phyloP scores from a whole-genome alignment of 2,329 filamentous ascomycete species.

The Talaromyces amestolkiae region DNA sequence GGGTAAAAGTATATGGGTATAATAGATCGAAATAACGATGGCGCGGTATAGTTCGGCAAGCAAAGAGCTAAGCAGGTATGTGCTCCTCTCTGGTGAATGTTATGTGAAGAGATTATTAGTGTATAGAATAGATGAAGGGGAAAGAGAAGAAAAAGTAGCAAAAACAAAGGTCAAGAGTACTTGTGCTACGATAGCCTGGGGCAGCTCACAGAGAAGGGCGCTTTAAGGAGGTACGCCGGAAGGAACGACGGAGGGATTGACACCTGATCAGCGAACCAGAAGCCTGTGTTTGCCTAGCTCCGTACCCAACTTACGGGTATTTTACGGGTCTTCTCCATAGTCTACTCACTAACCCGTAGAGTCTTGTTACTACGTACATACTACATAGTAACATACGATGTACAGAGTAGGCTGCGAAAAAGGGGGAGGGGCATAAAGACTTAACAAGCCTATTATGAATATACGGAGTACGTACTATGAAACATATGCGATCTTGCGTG shows the following conservation, averaged over 20 bases:
- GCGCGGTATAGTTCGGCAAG: neutral
- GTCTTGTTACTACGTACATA: neutral
- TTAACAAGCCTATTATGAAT: neutral
- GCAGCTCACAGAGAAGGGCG: neutral
- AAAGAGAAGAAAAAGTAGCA: neutral
- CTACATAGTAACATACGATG: neutral
- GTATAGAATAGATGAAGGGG: slow-evolving; percentile 1
- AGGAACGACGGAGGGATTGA: slow-evolving; percentile 8
- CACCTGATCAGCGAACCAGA: slow-evolving; percentile 16
- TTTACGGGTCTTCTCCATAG: slow-evolving; percentile 1
- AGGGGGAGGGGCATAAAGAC: neutral
- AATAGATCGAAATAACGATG: slow-evolving; percentile 4
- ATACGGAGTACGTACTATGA: neutral
- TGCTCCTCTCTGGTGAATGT: neutral
- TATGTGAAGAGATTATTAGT: neutral
- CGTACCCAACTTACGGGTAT: neutral
- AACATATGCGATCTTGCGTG: neutral
- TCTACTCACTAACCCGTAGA: neutral
- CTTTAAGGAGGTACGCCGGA: slow-evolving; percentile 3
- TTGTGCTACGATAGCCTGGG: neutral
- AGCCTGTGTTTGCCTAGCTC: neutral
- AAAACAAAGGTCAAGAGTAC: neutral
- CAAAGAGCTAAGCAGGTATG: neutral
- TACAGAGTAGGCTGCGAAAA: neutral
- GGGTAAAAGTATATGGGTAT: slow-evolving; percentile 4